A percentile compares a stretch with the other conserved stretches of the same genome.
Conservation (phyloP, 2,329 filamentous ascomycete genomes). For the Harringtonia lauricola region DNA sequence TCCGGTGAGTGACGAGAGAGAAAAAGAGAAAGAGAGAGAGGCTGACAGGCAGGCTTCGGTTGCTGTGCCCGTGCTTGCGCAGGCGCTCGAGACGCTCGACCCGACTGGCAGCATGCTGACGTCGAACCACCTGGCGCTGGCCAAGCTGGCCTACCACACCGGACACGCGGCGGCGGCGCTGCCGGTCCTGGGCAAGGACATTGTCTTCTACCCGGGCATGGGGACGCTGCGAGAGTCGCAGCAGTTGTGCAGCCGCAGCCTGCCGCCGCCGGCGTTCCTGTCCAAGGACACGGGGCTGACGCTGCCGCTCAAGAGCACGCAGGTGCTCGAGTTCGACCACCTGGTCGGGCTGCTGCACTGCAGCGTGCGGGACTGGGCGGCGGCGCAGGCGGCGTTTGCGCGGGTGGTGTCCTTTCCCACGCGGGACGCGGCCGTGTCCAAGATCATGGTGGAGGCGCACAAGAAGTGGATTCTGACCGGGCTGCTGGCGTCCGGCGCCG, state of each 20-base stretch:
- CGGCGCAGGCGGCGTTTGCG: conserved; percentile 50
- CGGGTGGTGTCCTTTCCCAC: conserved; percentile 57
- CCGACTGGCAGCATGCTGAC: conserved; percentile 32
- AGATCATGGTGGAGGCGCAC: conserved; percentile 79
- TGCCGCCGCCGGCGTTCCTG: conserved; percentile 46
- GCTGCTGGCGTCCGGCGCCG: conserved; percentile 57
- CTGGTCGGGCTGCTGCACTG: conserved; percentile 59
- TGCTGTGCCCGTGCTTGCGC: conserved; percentile 32
- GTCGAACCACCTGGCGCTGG: conserved; percentile 13
- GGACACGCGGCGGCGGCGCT: conserved; percentile 42
- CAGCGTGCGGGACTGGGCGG: conserved; percentile 47
- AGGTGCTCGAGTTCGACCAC: conserved; percentile 58
- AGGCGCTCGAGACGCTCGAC: conserved; percentile 54
- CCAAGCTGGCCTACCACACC: conserved; percentile 38
- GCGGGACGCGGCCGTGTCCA: conserved; percentile 51
- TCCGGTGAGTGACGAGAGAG: conserved; percentile 23
- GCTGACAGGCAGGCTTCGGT: conserved; percentile 28
- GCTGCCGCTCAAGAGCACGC: conserved; percentile 34
- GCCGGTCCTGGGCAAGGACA: conserved; percentile 51
- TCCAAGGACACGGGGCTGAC: conserved; percentile 47
- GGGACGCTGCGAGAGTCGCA: conserved; percentile 14
- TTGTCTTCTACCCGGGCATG: conserved; percentile 52
- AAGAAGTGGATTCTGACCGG: conserved; percentile 81
- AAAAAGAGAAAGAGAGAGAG: not conserved
- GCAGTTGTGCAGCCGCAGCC: conserved; percentile 31